Evolutionary conservation across 139 green algal species (phyloP), one percentile per base, ranked within the genome.

Genomic region (Chlorella vulgaris): DNA sequence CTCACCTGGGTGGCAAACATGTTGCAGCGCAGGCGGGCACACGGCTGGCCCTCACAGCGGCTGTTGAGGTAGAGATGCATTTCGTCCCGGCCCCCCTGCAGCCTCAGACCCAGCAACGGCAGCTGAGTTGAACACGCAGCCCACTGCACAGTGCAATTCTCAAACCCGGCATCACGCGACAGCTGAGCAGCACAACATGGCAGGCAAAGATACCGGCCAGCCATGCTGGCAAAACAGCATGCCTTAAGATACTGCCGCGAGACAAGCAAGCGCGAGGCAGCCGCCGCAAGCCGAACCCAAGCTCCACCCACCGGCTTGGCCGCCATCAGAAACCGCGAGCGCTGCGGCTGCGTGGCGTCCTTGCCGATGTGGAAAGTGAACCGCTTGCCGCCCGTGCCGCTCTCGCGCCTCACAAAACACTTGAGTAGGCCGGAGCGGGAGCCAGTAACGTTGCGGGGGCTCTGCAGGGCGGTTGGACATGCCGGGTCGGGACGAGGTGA

Each of bases 341-440:
- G 65, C 66, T 60, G 47, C 78, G 74, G 74, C 58, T 81, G 58
- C 38, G 58, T n/a, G 0, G 58, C 71, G 47, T 67, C 58, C 43
- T 76, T 60, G 35, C 74, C 86, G 22, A 79, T 75, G 69, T 67
- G 78, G 21, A 89, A 68, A 10, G 42, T 62, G 71, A 83, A 90
- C 47, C 75, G 65, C 21, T 33, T 31, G 31, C 36, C 58, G 42
- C 80, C 77, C 31, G 58, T 21, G 31, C 33, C 69, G 33, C 38
- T 29, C 24, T 90, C 85, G 35, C 83, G 78, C 47, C 74, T 47
- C 79, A 90, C 73, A 66, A 83, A 90, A 61, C 84, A 89, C 60
- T 84, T 84, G 21, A 87, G 78, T 47, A 90, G 71, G 33, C 77
- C 77, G 38, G 60, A 81, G 18, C 61, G 47, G 15, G 61, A 82